A percentile compares a stretch with the other conserved stretches of the same genome.
These are phyloP conservation scores for Collybiopsis luxurians DNA, from an alignment of 768 basidiomycete species.

Conservation along the genomic window DNA sequence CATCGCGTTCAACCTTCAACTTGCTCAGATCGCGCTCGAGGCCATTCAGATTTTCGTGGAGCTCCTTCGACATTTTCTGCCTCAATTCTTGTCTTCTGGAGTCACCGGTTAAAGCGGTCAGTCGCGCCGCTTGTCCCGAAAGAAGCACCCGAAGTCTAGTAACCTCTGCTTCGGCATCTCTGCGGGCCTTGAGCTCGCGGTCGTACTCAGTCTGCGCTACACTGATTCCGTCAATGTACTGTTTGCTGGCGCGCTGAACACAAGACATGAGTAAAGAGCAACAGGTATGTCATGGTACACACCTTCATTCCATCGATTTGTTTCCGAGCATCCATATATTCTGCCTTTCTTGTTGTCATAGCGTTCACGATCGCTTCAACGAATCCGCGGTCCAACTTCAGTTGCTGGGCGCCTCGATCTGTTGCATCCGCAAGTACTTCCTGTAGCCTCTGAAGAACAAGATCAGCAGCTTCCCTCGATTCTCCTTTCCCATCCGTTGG, in stretches of 20 bases:
- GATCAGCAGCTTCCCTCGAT: conserved; percentile 34
- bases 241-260: conserved; percentile 80
- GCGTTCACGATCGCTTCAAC: conserved; percentile 67
- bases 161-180: conserved; percentile 92
- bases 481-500: conserved; percentile 27
- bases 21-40: conserved; percentile 87
- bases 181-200: conserved; percentile 79
- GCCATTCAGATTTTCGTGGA: conserved; percentile 69
- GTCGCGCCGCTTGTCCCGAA: conserved; percentile 83
- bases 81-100: conserved; percentile 74
- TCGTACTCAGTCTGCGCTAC: conserved; percentile 96
- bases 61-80: conserved; percentile 74
- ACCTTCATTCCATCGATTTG: conserved; percentile 91
- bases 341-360: conserved; percentile 62
- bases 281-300: conserved; percentile 18
- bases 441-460: conserved; percentile 50
- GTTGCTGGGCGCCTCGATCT: conserved; percentile 54
- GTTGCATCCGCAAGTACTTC: conserved; percentile 62
- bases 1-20: conserved; percentile 85
- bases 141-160: conserved; percentile 79
- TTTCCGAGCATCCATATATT: conserved; percentile 61
- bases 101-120: conserved; percentile 84
- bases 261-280: background rate
- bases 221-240: conserved; percentile 87
- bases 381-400: conserved; percentile 72